phyloP scores from a whole-genome alignment of 495 filamentous ascomycete genomes.

The Tetracladium setigerum region DNA sequence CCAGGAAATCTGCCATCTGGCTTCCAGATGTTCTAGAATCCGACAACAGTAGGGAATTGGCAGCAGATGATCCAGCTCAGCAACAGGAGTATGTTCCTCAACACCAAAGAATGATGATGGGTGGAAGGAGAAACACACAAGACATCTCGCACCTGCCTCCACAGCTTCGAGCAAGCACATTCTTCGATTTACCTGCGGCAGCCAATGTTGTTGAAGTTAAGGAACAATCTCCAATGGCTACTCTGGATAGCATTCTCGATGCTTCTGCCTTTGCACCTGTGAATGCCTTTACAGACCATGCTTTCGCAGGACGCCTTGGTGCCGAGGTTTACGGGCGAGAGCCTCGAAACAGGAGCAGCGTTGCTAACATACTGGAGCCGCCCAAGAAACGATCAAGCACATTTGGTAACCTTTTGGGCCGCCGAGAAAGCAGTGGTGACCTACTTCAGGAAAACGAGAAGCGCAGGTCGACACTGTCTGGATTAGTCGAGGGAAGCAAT shows the following conservation, averaged over 20 bases:
- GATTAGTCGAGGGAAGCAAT: slow-evolving; percentile 2
- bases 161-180: slow-evolving; percentile 83
- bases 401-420: slow-evolving; percentile 14
- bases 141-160: slow-evolving; percentile 52
- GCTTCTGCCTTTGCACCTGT: slow-evolving; percentile 93
- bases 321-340: slow-evolving; percentile 51
- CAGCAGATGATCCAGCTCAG: slow-evolving; percentile 11
- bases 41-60: slow-evolving; percentile 6
- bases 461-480: slow-evolving; percentile 6
- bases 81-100: slow-evolving; percentile 17
- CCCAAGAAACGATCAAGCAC: slow-evolving; percentile 19
- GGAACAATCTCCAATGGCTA: slow-evolving; percentile 75
- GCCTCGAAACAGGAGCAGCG: slow-evolving; percentile 7
- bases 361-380: slow-evolving; percentile 7
- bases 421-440: slow-evolving; percentile 15
- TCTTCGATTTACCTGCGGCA: slow-evolving; percentile 67
- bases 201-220: slow-evolving; percentile 56
- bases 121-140: slow-evolving; percentile 20
- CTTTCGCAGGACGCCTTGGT: slow-evolving; percentile 66
- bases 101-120: slow-evolving; percentile 24
- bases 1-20: slow-evolving; percentile 19
- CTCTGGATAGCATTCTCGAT: slow-evolving; percentile 87
- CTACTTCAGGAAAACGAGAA: slow-evolving; percentile 13
- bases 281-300: slow-evolving; percentile 89
- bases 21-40: slow-evolving; percentile 20